These are phyloP conservation scores for Quercus glauca DNA, from an alignment of 306 rosid genomes.

Conservation along the genomic window DNA sequence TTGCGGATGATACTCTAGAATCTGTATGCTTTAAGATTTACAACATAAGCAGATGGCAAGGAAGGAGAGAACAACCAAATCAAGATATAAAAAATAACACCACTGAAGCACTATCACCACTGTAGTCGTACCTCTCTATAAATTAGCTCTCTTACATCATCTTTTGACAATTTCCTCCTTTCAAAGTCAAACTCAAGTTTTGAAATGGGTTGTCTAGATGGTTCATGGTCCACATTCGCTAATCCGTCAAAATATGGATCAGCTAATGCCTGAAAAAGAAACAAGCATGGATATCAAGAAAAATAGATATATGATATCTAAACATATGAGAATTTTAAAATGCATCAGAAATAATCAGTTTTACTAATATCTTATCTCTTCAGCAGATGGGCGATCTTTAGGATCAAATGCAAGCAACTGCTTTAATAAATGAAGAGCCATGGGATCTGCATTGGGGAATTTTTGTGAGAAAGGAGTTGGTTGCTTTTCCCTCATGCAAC, in stretches of 20 bases:
- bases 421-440: slow-evolving; percentile 56
- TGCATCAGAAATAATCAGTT: background rate
- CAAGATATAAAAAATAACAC: slow-evolving; percentile 1
- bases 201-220: slow-evolving; percentile 53
- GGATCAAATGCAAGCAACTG: slow-evolving; percentile 69
- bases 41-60: slow-evolving; percentile 7
- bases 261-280: slow-evolving; percentile 50
- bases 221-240: slow-evolving; percentile 51
- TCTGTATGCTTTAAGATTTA: slow-evolving; percentile 35
- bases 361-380: slow-evolving; percentile 41
- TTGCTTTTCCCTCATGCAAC: slow-evolving; percentile 42
- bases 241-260: slow-evolving; percentile 57
- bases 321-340: background rate
- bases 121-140: slow-evolving; percentile 54
- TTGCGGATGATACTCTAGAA: slow-evolving; percentile 71
- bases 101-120: background rate
- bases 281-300: slow-evolving; percentile 10
- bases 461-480: slow-evolving; percentile 50
- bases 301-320: background rate
- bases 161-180: slow-evolving; percentile 48
- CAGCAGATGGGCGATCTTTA: slow-evolving; percentile 58
- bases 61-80: background rate
- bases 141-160: slow-evolving; percentile 56
- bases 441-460: slow-evolving; percentile 52
- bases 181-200: slow-evolving; percentile 67